Evolutionary conservation across 129 eudicot species (phyloP), one percentile per base, ranked within the genome.

Genomic region (Lactuca saligna): DNA sequence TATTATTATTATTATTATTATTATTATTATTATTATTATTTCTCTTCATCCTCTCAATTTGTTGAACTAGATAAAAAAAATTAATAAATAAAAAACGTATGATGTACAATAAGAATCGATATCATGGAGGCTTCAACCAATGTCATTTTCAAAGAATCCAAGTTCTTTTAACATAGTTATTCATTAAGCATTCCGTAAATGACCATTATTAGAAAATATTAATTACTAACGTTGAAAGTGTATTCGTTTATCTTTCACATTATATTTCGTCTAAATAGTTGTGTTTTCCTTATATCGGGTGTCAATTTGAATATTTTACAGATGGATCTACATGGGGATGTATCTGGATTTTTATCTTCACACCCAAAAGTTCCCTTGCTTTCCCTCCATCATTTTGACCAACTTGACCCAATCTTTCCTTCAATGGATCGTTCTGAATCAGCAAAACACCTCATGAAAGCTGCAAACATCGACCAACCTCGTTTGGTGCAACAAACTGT

Each of bases 311-410:
- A 49, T 11, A 12, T 65, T 17, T 35, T 60, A 49, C 85, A 81
- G 85, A 61, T 76, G 56, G 85, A 81, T 61, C 50, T 81, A 35
- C 71, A 37, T n/a, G 54, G 67, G 0, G 82, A 81, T 57, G 50
- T 76, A 62, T 76, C 85, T 1, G 85, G 85, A 0, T 56, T 63
- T 14, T 57, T 81, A 34, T 81, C 81, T 8, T 38, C 81, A 6
- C 85, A 81, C 48, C 85, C 85, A 37, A 66, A 75, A 71, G 14
- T 57, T 7, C 85, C 85, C 1, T 14, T 81, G 31, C 41, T 81
- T 15, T 63, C 85, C 55, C 80, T 81, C 57, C 85, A 81, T 73
- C 85, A 81, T 56, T 57, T 81, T 4, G 85, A 81, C 66, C 12
- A 11, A 8, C 74, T 49, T 20, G 68, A 65, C 3, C 85, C 85